phyloP scores from a whole-genome alignment of 2,329 filamentous ascomycete genomes.

The Mollisia scopiformis region DNA sequence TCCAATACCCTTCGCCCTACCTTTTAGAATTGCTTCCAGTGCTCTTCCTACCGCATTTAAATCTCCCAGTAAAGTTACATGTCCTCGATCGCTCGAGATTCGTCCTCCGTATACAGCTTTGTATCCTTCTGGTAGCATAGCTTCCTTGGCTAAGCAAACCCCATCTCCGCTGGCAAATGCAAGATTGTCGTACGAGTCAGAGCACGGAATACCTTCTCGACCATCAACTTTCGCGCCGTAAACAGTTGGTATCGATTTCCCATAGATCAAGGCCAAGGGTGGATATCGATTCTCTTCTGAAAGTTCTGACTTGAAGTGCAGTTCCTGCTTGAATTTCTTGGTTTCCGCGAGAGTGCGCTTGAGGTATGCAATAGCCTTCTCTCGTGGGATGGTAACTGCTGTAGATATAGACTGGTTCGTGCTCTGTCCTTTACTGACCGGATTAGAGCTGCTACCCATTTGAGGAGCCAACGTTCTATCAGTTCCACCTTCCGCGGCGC shows the following conservation, averaged over 20 bases:
- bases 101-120: constrained; percentile 72
- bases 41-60: constrained; percentile 78
- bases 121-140: constrained; percentile 85
- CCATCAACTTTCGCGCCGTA: constrained; percentile 77
- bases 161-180: constrained; percentile 88
- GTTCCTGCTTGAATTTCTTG: constrained; percentile 75
- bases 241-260: constrained; percentile 84
- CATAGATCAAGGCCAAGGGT: constrained; percentile 81
- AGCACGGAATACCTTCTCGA: constrained; percentile 72
- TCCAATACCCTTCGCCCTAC: constrained; percentile 74
- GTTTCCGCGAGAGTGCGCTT: constrained; percentile 72
- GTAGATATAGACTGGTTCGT: constrained; percentile 35
- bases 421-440: constrained; percentile 26
- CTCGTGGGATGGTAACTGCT: constrained; percentile 36
- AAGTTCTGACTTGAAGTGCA: constrained; percentile 63
- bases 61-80: constrained; percentile 87
- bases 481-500: constrained; percentile 28
- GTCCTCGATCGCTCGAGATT: constrained; percentile 80
- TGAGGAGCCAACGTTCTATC: constrained; percentile 34
- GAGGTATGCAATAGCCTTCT: constrained; percentile 64
- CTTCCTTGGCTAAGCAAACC: constrained; percentile 82
- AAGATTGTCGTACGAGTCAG: constrained; percentile 84
- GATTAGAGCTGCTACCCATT: constrained; percentile 25
- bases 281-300: constrained; percentile 75
- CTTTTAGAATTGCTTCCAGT: constrained; percentile 68